A percentile compares a stretch with the other conserved stretches of the same genome.
phyloP scores from a whole-genome alignment of 805 yeast genomes.

The Myxozyma geophila region DNA sequence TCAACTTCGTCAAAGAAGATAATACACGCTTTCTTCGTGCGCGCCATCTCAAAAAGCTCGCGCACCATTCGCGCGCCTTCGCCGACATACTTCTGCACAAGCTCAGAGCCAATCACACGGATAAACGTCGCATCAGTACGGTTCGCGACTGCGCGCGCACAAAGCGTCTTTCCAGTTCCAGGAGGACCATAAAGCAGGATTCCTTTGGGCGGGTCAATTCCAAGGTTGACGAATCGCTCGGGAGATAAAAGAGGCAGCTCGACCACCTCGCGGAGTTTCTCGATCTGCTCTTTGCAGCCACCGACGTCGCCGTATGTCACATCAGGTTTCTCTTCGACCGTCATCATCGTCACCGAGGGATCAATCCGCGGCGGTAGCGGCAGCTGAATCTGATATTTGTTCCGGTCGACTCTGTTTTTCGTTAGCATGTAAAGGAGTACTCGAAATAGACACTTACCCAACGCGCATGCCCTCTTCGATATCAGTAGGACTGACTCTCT shows the following conservation, averaged over 20 bases:
- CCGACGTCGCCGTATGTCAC: constrained; percentile 98
- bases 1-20: constrained; percentile 98
- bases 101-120: constrained; percentile 96
- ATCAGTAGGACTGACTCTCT: constrained; percentile 96
- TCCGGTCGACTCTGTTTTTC: constrained; percentile 77
- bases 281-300: constrained; percentile 98
- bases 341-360: constrained; percentile 99
- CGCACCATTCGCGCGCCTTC: constrained; percentile 99
- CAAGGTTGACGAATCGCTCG: constrained; percentile 93
- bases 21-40: constrained; percentile 97
- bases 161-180: constrained; percentile 96
- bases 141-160: constrained; percentile 99
- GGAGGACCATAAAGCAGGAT: constrained; percentile 96
- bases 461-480: constrained; percentile 99
- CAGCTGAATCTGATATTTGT: constrained; percentile 93
- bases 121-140: constrained; percentile 99
- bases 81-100: constrained; percentile 98
- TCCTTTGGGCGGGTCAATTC: constrained; percentile 99
- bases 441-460: constrained; percentile 45
- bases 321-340: constrained; percentile 99
- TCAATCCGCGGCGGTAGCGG: constrained; percentile 98
- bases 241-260: constrained; percentile 93
- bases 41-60: constrained; percentile 98
- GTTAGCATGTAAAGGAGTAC: not conserved
- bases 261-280: constrained; percentile 92